Percentiles rank a stretch among this genome's conserved stretches.
Evolutionary conservation across 371 early-diverging fungal species (phyloP).

Genomic region (Mucor sp.): DNA sequence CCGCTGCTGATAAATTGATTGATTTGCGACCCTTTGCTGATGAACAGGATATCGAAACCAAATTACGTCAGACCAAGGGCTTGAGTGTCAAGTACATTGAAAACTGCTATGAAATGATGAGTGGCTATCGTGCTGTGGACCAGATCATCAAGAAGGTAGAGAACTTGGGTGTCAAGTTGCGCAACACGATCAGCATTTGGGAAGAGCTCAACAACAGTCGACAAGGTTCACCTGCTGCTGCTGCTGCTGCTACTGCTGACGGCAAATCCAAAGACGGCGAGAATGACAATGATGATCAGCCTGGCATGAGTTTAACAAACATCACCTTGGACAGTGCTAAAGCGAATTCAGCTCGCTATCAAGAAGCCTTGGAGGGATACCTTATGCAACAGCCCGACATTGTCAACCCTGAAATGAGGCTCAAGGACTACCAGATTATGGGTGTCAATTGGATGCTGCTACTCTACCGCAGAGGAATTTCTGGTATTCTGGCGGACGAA

Average conservation of each 20-base stretch:
- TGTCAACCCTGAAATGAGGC: conserved; percentile 54
- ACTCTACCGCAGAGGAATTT: conserved; percentile 75
- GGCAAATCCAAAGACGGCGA: too few species aligned
- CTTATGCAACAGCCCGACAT: conserved; percentile 58
- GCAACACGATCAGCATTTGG: conserved; percentile 57
- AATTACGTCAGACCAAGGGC: conserved; percentile 57
- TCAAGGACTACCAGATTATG: conserved; percentile 92
- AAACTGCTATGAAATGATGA: conserved; percentile 64
- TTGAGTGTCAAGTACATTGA: conserved; percentile 61
- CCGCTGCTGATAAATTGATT: conserved; percentile 60
- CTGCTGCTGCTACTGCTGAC: too few species aligned
- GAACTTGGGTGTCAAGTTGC: conserved; percentile 55
- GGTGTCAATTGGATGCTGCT: conserved; percentile 94
- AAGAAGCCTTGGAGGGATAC: conserved; percentile 48
- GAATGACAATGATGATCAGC: conserved; percentile 25
- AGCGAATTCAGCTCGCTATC: conserved; percentile 15
- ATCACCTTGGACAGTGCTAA: conserved; percentile 15
- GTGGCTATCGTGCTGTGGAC: conserved; percentile 78
- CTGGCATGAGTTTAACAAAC: conserved; percentile 30
- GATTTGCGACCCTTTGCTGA: conserved; percentile 65
- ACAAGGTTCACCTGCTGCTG: too few species aligned
- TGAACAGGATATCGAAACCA: conserved; percentile 54
- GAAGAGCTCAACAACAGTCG: conserved; percentile 22
- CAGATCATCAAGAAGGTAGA: conserved; percentile 66
- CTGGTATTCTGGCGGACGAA: conserved; percentile 93